Evolutionary conservation across 305 asterid genomes (phyloP).

Genomic region (Fraxinus angustifolia): DNA sequence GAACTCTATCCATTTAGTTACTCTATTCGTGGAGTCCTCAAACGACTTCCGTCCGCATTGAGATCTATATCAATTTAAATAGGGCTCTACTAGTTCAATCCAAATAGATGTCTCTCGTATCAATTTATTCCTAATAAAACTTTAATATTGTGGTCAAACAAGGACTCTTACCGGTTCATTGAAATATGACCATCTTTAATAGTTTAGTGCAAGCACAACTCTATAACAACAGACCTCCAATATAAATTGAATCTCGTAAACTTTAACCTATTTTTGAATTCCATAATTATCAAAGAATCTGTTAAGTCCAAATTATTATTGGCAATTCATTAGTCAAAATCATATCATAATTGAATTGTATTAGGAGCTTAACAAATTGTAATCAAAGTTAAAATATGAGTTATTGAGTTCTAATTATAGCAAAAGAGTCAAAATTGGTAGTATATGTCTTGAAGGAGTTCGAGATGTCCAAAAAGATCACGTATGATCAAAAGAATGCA

Average conservation of each 20-base stretch:
- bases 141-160: neutral
- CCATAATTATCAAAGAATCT: neutral
- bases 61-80: neutral
- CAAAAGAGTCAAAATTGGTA: neutral
- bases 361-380: neutral
- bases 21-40: neutral
- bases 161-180: neutral
- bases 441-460: neutral
- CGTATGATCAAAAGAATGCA: neutral
- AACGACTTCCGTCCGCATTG: neutral
- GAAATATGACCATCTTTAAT: neutral
- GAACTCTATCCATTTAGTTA: neutral
- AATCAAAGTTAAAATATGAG: neutral
- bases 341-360: neutral
- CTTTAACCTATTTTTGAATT: neutral
- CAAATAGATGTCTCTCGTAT: neutral
- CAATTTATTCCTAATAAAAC: neutral
- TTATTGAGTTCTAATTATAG: neutral
- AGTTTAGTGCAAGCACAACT: neutral
- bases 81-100: neutral
- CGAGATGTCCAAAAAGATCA: neutral
- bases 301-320: neutral
- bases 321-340: neutral
- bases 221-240: neutral
- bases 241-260: neutral